A percentile compares a stretch with the other conserved stretches of the same genome.
These are phyloP conservation scores for Rhizopus sp. DNA, from an alignment of 371 early-diverging fungal genomes.

Conservation along the genomic window DNA sequence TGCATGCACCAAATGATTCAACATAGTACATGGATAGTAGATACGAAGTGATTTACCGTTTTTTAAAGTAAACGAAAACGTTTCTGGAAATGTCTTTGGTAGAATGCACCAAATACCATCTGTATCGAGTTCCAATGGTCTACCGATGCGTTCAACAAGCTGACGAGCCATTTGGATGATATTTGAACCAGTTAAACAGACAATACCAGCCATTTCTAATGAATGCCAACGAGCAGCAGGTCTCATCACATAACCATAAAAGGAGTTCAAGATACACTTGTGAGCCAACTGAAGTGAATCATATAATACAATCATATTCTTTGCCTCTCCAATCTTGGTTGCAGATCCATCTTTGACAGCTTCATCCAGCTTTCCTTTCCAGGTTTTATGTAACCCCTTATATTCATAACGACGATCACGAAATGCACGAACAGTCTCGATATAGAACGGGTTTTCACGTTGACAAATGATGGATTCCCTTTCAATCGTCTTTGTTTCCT, in stretches of 20 bases:
- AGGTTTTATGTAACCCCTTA: conserved; percentile 91
- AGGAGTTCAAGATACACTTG: conserved; percentile 99
- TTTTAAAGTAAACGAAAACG: conserved; percentile 79
- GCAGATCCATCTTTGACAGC: conserved; percentile 68
- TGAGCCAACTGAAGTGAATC: conserved; percentile 99
- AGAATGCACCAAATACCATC: conserved; percentile 99
- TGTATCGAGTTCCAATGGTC: conserved; percentile 98
- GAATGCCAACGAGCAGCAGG: conserved; percentile 99
- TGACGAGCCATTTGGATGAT: conserved; percentile 98
- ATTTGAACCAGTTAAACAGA: conserved; percentile 95
- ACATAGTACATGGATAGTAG: conserved; percentile 96
- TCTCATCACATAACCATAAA: conserved; percentile 99
- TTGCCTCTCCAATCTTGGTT: conserved; percentile 82
- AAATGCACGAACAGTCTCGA: conserved; percentile 97
- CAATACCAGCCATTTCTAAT: conserved; percentile 99
- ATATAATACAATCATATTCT: conserved; percentile 94
- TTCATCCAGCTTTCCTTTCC: conserved; percentile 84
- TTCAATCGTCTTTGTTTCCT: conserved; percentile 79
- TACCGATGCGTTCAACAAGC: conserved; percentile 94
- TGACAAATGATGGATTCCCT: conserved; percentile 96
- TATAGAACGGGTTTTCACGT: conserved; percentile 99
- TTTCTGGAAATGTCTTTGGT: conserved; percentile 93
- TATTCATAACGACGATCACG: conserved; percentile 99
- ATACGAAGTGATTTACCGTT: conserved; percentile 81
- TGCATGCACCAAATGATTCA: conserved; percentile 97